Evolutionary conservation across 2,329 filamentous ascomycete species (phyloP).

Genomic region (Cadophora sp.): DNA sequence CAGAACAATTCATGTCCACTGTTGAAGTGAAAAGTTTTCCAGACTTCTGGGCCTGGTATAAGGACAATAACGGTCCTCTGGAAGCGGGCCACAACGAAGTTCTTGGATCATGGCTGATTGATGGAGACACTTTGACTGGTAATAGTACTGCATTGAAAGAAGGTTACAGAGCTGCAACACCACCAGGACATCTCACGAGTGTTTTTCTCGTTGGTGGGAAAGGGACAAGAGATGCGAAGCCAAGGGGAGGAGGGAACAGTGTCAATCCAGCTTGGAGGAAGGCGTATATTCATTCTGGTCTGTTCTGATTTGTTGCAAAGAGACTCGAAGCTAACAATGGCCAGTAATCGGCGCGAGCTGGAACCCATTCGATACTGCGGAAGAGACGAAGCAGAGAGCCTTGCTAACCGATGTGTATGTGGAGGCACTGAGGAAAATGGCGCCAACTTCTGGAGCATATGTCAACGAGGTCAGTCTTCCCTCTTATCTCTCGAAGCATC

Average conservation of each 20-base stretch:
- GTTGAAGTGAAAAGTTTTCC: conserved; percentile 23
- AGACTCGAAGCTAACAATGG: conserved; percentile 15
- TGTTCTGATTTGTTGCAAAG: conserved; percentile 26
- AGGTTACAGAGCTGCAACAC: conserved; percentile 47
- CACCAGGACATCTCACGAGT: conserved; percentile 42
- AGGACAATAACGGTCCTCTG: conserved; percentile 47
- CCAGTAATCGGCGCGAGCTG: conserved; percentile 25
- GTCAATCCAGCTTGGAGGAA: conserved; percentile 59
- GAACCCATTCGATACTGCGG: conserved; percentile 29
- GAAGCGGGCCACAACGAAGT: conserved; percentile 48
- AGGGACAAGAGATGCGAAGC: conserved; percentile 51
- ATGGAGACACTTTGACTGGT: conserved; percentile 45
- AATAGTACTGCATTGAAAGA: conserved; percentile 46
- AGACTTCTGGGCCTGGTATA: conserved; percentile 36
- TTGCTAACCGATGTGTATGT: conserved; percentile 29
- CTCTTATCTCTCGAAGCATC: neutral
- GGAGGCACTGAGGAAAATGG: conserved; percentile 33
- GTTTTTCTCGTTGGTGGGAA: conserved; percentile 53
- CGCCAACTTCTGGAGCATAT: conserved; percentile 39
- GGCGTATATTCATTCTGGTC: conserved; percentile 51
- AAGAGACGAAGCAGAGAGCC: conserved; percentile 20
- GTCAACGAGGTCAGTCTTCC: conserved; percentile 36
- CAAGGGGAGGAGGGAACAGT: conserved; percentile 53
- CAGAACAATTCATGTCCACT: conserved; percentile 34
- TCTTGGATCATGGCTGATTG: conserved; percentile 54